These are phyloP conservation scores for Agrocybe pediades DNA, from an alignment of 768 basidiomycete species.

Conservation along the genomic window DNA sequence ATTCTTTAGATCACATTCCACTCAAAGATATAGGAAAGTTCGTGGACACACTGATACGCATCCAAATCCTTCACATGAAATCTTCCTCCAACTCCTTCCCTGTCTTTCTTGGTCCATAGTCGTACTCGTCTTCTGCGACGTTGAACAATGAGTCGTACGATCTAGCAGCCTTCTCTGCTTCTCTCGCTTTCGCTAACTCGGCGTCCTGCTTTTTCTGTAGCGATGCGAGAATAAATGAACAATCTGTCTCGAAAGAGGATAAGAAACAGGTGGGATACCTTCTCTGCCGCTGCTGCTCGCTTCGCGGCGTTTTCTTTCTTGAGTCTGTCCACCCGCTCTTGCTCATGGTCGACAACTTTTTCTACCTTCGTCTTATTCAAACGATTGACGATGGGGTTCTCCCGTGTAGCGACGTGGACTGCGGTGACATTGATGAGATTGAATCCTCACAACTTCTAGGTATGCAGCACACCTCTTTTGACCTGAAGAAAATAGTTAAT, in stretches of 20 bases:
- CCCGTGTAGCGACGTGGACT: slow-evolving; percentile 81
- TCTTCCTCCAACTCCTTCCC: slow-evolving; percentile 84
- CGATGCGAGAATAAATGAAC: neutral
- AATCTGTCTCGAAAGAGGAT: neutral
- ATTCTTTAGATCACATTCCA: neutral
- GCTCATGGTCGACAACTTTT: slow-evolving; percentile 86
- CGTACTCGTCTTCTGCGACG: slow-evolving; percentile 62
- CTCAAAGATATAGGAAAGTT: neutral
- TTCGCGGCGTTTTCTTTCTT: slow-evolving; percentile 73
- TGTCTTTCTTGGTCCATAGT: slow-evolving; percentile 52
- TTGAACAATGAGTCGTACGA: slow-evolving; percentile 84
- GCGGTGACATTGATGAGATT: neutral
- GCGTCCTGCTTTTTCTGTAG: slow-evolving; percentile 76
- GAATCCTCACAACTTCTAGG: neutral
- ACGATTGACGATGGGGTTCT: slow-evolving; percentile 89
- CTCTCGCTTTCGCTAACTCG: slow-evolving; percentile 73
- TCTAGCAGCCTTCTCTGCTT: slow-evolving; percentile 85
- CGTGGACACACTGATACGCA: neutral
- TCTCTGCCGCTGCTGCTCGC: slow-evolving; percentile 62
- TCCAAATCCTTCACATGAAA: slow-evolving; percentile 64
- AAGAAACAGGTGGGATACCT: slow-evolving; percentile 50
- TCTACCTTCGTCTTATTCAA: slow-evolving; percentile 93
- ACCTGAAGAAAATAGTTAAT: slow-evolving; percentile 48
- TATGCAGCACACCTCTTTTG: slow-evolving; percentile 60
- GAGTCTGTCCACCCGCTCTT: slow-evolving; percentile 79